Base-by-base conservation (phyloP, 2,329 filamentous ascomycete genomes). In the Hypoxylon sp. region DNA sequence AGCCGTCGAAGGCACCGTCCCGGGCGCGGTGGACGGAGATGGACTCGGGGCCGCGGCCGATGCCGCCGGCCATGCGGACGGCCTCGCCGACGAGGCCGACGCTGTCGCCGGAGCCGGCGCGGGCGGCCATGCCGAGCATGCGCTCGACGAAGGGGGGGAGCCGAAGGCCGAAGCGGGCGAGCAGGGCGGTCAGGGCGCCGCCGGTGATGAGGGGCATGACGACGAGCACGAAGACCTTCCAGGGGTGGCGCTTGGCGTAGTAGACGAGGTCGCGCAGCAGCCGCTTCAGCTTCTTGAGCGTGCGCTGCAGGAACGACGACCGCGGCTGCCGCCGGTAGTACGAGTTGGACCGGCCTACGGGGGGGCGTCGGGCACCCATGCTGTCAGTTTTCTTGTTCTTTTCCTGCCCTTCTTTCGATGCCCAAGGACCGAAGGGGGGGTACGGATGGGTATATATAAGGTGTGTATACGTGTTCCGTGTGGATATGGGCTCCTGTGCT, bases 171-270 rank as follows among this genome's bases (percentile, higher is more conserved):
- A 97, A 90, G 71, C 88, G 86, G 31, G 85, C 84, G 41, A 97
- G 83, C 40, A 97, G 79, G 42, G 89, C 90, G 7, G 88, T 88
- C 65, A 97, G 77, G 23, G 91, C 89, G 26, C 94, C 94, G 48
- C 91, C 91, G 1, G 89, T 92, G 69, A 97, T 79, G 55, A 98
- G 82, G 8, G 94, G 94, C 83, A 97, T 86, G 69, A 97, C 83
- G 62, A 97, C 88, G 61, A 92, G 84, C 80, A 91, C 81, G 79
- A 97, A 90, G 43, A 96, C 90, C 77, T 96, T 96, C 71, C 92
- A 78, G 0, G 93, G 94, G 77, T 97, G 89, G 31, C 86, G 83
- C 72, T 91, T 89, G 69, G 91, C 89, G 77, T 94, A 96, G 73
- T 88, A 85, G 73, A 89, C 81, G 7, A 97, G 86, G 72, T 96